Base-by-base conservation (phyloP, 2,329 filamentous ascomycete species). In the Ophiosphaerella narmari region DNA sequence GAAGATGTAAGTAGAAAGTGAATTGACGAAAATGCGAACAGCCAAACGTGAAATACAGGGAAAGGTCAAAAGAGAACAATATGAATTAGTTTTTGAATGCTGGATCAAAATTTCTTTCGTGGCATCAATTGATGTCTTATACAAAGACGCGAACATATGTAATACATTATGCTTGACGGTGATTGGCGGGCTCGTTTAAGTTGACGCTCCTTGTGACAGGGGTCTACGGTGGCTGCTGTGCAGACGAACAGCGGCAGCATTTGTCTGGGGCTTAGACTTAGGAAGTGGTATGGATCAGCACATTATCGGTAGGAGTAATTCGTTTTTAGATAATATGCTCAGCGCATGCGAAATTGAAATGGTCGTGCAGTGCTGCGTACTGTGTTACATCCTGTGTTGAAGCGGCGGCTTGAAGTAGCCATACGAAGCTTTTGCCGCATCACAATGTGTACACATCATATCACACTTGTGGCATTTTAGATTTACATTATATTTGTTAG, bases 131-230 rank as follows among this genome's bases (percentile, higher is more conserved):
- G 14, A 9, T 36, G 43, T 51, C 43, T 51, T 51, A 51, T 51
- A 51, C 26, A 43, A n/a, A 39, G 35, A 36, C 29, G 12, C 18
- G 32, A 14, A 8, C 14, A 24, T 39, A 23, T 24, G 11, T 24
- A 4, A 26, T 33, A 14, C 26, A 35, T 39, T 21, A 18, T 16
- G 31, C 42, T 47, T 14, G 40, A 34, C 21, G 34, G n/a, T 53
- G 43, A 53, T 46, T 50, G 46, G 50, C 21, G 11, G 31, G 50
- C 29, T 49, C 46, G 50, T 53, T 44, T 37, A 42, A 29, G 34
- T 39, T 39, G 40, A 29, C 16, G 13, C 18, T 21, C 18, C 18
- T 40, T 44, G 41, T 34, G 41, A 34, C 41, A 34, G 21, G 41
- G 41, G 7, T 44, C 13, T 23, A 26, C 26, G 29, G 39, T 31